Evolutionary conservation across 208 protist species (phyloP), one percentile per base, ranked within the genome.

Genomic region (Vickermania ingenoplastis): DNA sequence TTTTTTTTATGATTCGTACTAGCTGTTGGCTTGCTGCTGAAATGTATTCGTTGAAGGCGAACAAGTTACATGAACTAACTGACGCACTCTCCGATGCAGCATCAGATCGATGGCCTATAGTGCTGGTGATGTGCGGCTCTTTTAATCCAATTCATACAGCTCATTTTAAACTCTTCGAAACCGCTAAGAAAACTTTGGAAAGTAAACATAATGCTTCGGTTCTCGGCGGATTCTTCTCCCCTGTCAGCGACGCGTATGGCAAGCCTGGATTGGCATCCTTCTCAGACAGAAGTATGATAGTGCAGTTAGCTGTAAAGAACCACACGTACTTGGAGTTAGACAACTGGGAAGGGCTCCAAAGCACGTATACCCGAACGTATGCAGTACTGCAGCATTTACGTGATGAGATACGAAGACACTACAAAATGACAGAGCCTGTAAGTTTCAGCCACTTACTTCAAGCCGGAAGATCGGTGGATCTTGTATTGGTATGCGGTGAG

Each of bases 131-230:
- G 1, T 94, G 88, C 59, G 88, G 88, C 22, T 77, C 77, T 50
- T 85, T 92, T 56, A 94, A 94, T 68, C 88, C 88, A 0, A 75
- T 92, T 7, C 88, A 94, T 56, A 71, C 69, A 27, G 78, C 84
- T 1, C 88, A 94, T 62, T 31, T 90, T 22, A 62, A 62, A 11
- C 67, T 90, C 3, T 91, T 83, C 60, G 50, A 79, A 4, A 73
- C 76, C 0, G 84, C 75, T 0, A 74, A 80, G 27, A 7, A 41
- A 2, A 50, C 57, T 3, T 30, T 90, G 17, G 64, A 55, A 25
- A 7, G 13, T 25, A 45, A 11, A 14, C 4, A 27, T 27, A 17
- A 49, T 17, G 45, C 11, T 22, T 22, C 23, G 28, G 78, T 89
- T 1, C 70, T 92, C 0, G 88, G 84, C n/a, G 88, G 84, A 4